Conservation (phyloP, 202 grass and related monocot genomes). For the Zoysia matrella region DNA sequence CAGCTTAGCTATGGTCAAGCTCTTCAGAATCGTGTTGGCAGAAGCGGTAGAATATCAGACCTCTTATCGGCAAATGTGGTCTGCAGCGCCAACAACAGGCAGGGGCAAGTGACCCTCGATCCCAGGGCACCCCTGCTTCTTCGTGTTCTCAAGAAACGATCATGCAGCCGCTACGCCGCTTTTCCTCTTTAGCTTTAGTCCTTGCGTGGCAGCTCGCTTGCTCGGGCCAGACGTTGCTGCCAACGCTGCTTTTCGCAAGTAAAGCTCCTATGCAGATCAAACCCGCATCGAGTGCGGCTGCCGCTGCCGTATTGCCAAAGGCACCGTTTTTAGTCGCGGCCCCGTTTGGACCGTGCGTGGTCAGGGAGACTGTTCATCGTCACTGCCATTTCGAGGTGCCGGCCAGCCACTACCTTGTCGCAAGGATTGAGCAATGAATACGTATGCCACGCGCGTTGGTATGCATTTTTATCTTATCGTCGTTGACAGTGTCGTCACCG, state of each 20-base stretch:
- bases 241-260: slow-evolving; percentile 39
- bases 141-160: slow-evolving; percentile 48
- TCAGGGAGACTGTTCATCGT: not conserved
- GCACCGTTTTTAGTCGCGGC: slow-evolving; percentile 12
- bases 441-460: not conserved
- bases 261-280: slow-evolving; percentile 44
- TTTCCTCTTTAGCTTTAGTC: slow-evolving; percentile 29
- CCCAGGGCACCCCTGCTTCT: slow-evolving; percentile 5
- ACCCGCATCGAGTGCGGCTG: slow-evolving; percentile 7
- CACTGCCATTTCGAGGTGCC: slow-evolving; percentile 3
- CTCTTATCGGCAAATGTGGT: too few species aligned
- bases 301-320: slow-evolving; percentile 46
- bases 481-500: not conserved
- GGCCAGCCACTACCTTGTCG: not conserved
- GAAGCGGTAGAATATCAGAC: too few species aligned
- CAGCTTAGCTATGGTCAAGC: not conserved
- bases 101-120: slow-evolving; percentile 41
- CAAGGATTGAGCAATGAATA: not conserved
- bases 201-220: not conserved
- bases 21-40: not conserved
- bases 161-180: slow-evolving; percentile 42
- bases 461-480: not conserved
- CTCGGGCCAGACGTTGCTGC: slow-evolving; percentile 15
- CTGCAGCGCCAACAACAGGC: slow-evolving; percentile 17
- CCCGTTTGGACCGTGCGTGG: not conserved